Evolutionary conservation across 495 filamentous ascomycete genomes (phyloP), one percentile per base, ranked within the genome.

Genomic region (Neurospora sp.): DNA sequence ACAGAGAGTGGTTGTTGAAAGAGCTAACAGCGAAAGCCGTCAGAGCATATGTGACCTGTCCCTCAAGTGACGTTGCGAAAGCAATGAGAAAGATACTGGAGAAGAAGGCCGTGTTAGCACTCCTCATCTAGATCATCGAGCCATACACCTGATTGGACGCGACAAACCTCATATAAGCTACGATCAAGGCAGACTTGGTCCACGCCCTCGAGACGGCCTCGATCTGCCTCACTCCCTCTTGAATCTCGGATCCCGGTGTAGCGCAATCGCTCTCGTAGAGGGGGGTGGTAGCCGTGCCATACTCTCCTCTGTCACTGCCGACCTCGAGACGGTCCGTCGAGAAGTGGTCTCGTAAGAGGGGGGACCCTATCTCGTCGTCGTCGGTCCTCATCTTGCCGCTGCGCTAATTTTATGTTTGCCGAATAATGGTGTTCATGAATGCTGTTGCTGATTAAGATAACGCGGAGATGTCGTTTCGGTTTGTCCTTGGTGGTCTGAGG

Each of bases 1-100:
- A 77, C 60, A 91, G 77, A 7, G 88, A 90, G 77, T 91, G 89
- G 7, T 83, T 82, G 27, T 86, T 81, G 77, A 90, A 91, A 3
- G 83, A 85, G 75, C 88, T 89, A 39, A 85, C 83, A 10, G 85
- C 85, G 74, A 86, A 84, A 38, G 84, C 82, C 5, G 80, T 75
- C 44, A 88, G 77, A 7, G 81, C 74, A 71, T 83, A 85, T 2
- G 83, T 85, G 31, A 84, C 80, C 73, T 86, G 85, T 2, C 81
- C 80, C 73, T 86, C 84, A 23, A 87, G 79, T 16, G 85, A 86
- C 7, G 79, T 82, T 23, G 83, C 81, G 75, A 86, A 83, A 42
- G 84, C 82, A 78, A 88, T 85, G 71, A 84, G 77, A 39, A 84
- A 79, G 75, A 85, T 78, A 72, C 80, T 75, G 31, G 31, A 5